Conservation (phyloP, 495 filamentous ascomycete genomes). For the Penicillium lagena region DNA sequence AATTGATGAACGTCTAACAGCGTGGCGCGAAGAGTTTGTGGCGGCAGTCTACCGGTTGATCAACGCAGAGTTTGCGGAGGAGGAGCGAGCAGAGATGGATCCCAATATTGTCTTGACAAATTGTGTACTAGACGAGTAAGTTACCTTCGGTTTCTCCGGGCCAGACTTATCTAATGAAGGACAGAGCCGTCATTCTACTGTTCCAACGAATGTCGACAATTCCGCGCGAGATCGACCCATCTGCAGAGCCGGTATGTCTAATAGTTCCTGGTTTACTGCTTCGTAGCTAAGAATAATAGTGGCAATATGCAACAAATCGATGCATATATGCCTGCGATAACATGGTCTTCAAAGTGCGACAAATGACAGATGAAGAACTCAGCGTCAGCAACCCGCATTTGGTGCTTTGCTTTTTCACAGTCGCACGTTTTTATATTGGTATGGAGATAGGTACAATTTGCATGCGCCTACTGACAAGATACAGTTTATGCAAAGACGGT, state of each 20-base stretch:
- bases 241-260: not conserved
- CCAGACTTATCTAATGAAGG: not conserved
- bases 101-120: constrained; percentile 12
- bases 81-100: constrained; percentile 2
- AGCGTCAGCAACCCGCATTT: constrained; percentile 22
- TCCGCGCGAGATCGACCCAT: not conserved
- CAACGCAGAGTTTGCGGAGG: not conserved
- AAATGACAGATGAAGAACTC: constrained; percentile 17
- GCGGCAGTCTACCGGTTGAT: constrained; percentile 1
- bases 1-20: constrained; percentile 19
- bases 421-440: constrained; percentile 22
- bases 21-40: constrained; percentile 14
- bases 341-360: constrained; percentile 14
- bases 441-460: not conserved
- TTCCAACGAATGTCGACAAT: constrained; percentile 11
- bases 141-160: not conserved
- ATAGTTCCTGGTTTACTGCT: constrained; percentile 2
- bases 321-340: constrained; percentile 25
- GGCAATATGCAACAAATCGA: constrained; percentile 23
- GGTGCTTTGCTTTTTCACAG: constrained; percentile 22
- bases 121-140: constrained; percentile 9
- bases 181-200: constrained; percentile 19
- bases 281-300: constrained; percentile 12
- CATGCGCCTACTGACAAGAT: not conserved
- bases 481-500: not conserved